These are phyloP conservation scores for Helotiales sp. DNA, from an alignment of 2,329 filamentous ascomycete species.

Conservation along the genomic window DNA sequence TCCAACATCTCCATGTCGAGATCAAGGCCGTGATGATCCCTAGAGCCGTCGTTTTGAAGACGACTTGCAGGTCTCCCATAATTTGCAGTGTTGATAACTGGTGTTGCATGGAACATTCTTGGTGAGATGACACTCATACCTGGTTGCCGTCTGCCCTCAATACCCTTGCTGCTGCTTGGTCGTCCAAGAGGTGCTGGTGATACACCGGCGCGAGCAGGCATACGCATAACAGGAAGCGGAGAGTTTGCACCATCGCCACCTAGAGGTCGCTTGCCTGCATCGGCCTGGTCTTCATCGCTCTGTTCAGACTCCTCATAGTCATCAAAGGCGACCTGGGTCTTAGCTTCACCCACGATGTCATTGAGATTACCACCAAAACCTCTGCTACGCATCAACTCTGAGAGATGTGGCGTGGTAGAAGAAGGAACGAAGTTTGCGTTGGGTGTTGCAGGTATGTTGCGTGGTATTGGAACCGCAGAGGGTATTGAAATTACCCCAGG, in stretches of 20 bases:
- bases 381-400: constrained; percentile 64
- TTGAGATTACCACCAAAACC: constrained; percentile 67
- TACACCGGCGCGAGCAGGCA: constrained; percentile 62
- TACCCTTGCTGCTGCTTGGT: constrained; percentile 63
- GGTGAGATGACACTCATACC: constrained; percentile 48
- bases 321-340: constrained; percentile 57
- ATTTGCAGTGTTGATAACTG: constrained; percentile 32
- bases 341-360: constrained; percentile 65
- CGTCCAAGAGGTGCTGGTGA: constrained; percentile 55
- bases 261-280: constrained; percentile 43
- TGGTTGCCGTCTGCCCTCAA: constrained; percentile 43
- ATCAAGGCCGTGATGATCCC: constrained; percentile 31
- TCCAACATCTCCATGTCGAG: constrained; percentile 49
- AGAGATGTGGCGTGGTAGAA: constrained; percentile 68
- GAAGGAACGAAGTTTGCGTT: constrained; percentile 55
- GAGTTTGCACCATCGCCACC: constrained; percentile 45
- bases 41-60: constrained; percentile 26
- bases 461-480: constrained; percentile 34
- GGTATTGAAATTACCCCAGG: constrained; percentile 55
- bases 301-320: constrained; percentile 63
- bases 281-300: constrained; percentile 47
- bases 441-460: constrained; percentile 35
- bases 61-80: constrained; percentile 26
- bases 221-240: constrained; percentile 52
- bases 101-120: constrained; percentile 46